Evolutionary conservation across 495 filamentous ascomycete genomes (phyloP), one percentile per base, ranked within the genome.

Genomic region (Sordaria brevicollis): DNA sequence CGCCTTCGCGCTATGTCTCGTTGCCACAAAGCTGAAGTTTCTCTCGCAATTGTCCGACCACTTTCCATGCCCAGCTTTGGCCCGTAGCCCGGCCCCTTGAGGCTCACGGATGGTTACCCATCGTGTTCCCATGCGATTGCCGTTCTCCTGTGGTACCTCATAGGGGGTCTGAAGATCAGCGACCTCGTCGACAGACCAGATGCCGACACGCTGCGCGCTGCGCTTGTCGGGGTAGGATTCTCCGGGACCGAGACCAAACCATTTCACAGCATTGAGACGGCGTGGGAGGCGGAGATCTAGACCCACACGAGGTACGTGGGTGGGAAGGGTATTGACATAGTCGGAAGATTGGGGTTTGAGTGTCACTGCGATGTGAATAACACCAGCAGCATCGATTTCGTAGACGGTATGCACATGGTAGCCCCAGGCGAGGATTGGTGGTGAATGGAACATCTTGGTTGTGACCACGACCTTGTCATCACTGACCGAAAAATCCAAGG

Each of bases 211-310:
- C 68, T 87, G 86, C 6, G 87, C 83, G 0, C 80, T 75, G 70
- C 86, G 86, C 77, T 86, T 89, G 78, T 90, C 89, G 11, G 81
- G 78, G 67, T 91, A 91, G 8, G 83, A 84, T 76, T 90, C 88
- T 9, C 86, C 87, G 0, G 89, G 89, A 0, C 89, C 89, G 5
- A 86, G 83, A 4, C 89, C 89, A 73, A 86, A 84, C 88, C 87
- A 90, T 1, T 74, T 75, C 4, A 83, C 84, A 3, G 11, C 36
- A 34, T 82, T 78, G 7, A 87, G 41, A 6, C 31, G 66, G 31
- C 68, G 76, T 36, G 77, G 70, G 11, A 90, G 79, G 11, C 81
- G 76, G 34, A 90, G 76, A 9, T 75, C 71, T 1, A 89, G 73
- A 1, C 89, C 89, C 15, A 87, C 78, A 29, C 89, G 85, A 4